These are phyloP conservation scores for Rhizopogon vinicolor DNA, from an alignment of 768 basidiomycete species.

Conservation along the genomic window DNA sequence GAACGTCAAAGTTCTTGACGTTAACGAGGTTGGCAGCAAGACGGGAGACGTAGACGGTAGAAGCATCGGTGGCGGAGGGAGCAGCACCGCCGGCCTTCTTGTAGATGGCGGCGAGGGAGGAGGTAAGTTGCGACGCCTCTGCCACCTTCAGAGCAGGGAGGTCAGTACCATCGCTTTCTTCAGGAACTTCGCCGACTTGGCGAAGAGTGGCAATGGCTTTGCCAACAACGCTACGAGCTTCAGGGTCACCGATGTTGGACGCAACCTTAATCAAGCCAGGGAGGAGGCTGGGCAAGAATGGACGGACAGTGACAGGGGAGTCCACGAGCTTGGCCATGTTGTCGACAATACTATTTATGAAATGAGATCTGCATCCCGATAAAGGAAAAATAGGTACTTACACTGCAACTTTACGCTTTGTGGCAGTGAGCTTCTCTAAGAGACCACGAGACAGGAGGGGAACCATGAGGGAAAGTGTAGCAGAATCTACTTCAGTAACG, in stretches of 20 bases:
- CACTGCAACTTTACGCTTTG: constrained; percentile 97
- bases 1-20: constrained; percentile 86
- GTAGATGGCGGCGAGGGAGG: constrained; percentile 72
- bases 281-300: constrained; percentile 93
- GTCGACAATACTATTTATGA: constrained; percentile 72
- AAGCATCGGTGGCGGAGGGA: constrained; percentile 52
- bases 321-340: constrained; percentile 99
- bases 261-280: constrained; percentile 96
- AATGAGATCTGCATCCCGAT: constrained; percentile 12
- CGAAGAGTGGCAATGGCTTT: constrained; percentile 95
- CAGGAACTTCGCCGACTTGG: constrained; percentile 88
- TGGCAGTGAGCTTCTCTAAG: constrained; percentile 90
- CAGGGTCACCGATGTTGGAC: constrained; percentile 93
- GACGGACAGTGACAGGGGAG: constrained; percentile 90
- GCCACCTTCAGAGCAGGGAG: constrained; percentile 80
- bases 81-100: constrained; percentile 71
- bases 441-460: constrained; percentile 93
- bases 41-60: constrained; percentile 64
- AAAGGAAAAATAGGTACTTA: constrained; percentile 35
- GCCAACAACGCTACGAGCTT: constrained; percentile 89
- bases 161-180: constrained; percentile 80
- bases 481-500: constrained; percentile 98
- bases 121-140: constrained; percentile 62
- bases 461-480: constrained; percentile 97
- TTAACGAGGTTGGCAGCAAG: constrained; percentile 87